Base-by-base conservation (phyloP, 352 stramenopile species). In the Phytophthora cryptogea region DNA sequence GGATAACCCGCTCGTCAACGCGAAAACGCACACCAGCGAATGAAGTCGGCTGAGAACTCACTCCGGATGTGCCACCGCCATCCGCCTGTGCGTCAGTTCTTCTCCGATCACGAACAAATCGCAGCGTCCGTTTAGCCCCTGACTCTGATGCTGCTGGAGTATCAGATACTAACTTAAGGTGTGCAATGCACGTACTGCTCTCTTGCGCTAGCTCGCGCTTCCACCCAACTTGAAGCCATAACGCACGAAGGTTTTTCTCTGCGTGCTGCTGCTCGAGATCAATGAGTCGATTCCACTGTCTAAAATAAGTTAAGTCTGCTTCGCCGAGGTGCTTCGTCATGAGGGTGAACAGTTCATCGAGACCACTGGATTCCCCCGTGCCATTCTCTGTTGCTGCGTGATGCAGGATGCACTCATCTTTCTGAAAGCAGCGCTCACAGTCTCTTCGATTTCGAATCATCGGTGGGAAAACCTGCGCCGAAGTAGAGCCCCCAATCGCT, bases 401-500 rank as follows among this genome's bases (percentile, higher is more conserved):
- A 52, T 94, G 80, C 20, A 96, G 58, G n/a, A 96, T 68, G 45
- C 90, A 97, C 50, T 96, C 88, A 40, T 92, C 63, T 13, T 81
- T 16, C 42, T 94, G 83, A 54, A 95, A 97, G 53, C 90, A 97
- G 13, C 75, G 66, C 27, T 80, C 70, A 35, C 90, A 97, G 5
- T 93, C 82, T 16, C 66, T 55, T 8, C 71, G 79, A 9, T 70
- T 76, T 14, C 75, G 76, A 36, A 97, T 66, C 69, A 97, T 88
- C 11, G 87, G 63, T 13, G 89, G 89, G 16, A 93, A 76, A 5
- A 81, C 68, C 49, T 88, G 68, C 17, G 70, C 63, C 1, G 73
- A 80, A 5, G 68, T 70, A 5, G 70, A 70, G 48, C 72, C 72
- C 3, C 81, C 75, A 33, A 89, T 59, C 7, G 74, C 70, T 39